A percentile compares a stretch with the other conserved stretches of the same genome.
Evolutionary conservation across 306 rosid species (phyloP).

Genomic region (Lathyrus aphaca): DNA sequence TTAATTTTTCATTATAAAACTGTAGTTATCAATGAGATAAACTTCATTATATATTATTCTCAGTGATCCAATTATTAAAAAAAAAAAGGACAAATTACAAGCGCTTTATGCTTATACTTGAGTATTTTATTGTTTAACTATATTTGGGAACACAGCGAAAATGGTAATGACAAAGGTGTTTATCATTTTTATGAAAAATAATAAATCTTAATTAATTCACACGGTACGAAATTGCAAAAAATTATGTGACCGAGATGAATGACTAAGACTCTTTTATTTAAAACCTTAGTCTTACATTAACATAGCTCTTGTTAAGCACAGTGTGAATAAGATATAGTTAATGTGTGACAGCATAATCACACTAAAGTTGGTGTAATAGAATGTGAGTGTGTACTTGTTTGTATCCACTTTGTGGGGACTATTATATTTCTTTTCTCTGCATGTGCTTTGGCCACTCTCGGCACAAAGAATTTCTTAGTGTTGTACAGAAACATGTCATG

Average conservation of each 20-base stretch:
- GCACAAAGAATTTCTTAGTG: neutral
- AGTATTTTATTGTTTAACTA: neutral
- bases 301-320: neutral
- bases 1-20: too few species aligned
- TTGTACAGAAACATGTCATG: neutral
- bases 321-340: neutral
- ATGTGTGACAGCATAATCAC: conserved; percentile 28
- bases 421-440: neutral
- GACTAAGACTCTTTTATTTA: too few species aligned
- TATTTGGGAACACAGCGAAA: neutral
- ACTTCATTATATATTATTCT: too few species aligned
- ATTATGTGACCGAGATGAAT: too few species aligned
- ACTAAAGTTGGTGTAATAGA: neutral
- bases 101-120: neutral
- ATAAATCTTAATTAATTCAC: too few species aligned
- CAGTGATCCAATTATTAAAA: too few species aligned
- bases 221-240: too few species aligned
- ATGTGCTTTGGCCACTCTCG: conserved; percentile 27
- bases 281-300: too few species aligned
- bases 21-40: too few species aligned
- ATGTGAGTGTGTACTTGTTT: conserved; percentile 17
- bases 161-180: too few species aligned
- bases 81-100: too few species aligned
- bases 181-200: too few species aligned
- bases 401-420: conserved; percentile 26